Conservation (phyloP, 352 stramenopile species). For the Pythium scleroteichum region DNA sequence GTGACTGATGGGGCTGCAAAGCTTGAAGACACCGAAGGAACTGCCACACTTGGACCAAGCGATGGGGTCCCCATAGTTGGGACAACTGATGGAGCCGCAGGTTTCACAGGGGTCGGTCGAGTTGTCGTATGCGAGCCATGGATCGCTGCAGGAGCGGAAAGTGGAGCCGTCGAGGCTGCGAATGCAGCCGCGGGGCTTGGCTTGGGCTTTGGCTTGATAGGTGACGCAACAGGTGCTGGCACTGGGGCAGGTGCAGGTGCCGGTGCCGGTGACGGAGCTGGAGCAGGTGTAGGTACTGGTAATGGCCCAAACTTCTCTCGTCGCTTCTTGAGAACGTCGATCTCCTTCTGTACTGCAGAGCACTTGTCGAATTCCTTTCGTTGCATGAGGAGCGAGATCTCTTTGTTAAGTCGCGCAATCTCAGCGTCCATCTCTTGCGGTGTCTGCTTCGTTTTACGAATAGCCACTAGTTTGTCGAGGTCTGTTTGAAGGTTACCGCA, state of each 20-base stretch:
- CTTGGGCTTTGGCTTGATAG: slow-evolving; percentile 3
- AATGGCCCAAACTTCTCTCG: slow-evolving; percentile 51
- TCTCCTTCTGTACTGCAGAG: slow-evolving; percentile 80
- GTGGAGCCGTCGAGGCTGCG: slow-evolving; percentile 14
- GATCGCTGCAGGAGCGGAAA: slow-evolving; percentile 25
- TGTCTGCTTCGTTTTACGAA: slow-evolving; percentile 87
- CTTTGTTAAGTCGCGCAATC: slow-evolving; percentile 68
- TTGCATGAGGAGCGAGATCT: slow-evolving; percentile 70
- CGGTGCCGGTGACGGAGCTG: neutral
- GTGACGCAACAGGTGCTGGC: slow-evolving; percentile 12
- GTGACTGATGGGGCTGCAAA: slow-evolving; percentile 1
- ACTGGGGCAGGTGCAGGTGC: slow-evolving; percentile 1
- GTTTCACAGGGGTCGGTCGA: slow-evolving; percentile 7
- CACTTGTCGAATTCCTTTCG: slow-evolving; percentile 88
- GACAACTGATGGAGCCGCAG: neutral
- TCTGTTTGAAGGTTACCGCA: slow-evolving; percentile 71
- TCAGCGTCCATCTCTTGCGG: slow-evolving; percentile 80
- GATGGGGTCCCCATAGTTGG: neutral
- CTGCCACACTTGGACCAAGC: too few species aligned
- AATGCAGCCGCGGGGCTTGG: slow-evolving; percentile 14
- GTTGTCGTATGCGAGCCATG: slow-evolving; percentile 19
- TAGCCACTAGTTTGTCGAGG: slow-evolving; percentile 64
- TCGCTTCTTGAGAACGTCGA: slow-evolving; percentile 77
- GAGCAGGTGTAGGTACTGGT: slow-evolving; percentile 11
- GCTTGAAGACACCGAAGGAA: neutral